A percentile compares a stretch with the other conserved stretches of the same genome.
Conservation (phyloP, 805 yeast species). For the Yamadazyma scolyti region DNA sequence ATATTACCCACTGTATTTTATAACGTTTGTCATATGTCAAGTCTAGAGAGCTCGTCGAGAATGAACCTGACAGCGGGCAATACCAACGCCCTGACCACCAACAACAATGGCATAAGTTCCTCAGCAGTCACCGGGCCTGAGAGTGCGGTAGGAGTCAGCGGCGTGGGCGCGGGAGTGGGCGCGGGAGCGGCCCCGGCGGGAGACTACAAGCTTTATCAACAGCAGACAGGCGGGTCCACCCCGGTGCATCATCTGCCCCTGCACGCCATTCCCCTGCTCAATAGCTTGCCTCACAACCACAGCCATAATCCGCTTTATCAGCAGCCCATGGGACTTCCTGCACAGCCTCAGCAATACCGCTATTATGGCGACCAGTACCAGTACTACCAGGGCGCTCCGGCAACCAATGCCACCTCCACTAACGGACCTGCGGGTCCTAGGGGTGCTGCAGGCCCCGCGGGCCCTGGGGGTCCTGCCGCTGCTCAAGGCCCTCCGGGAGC, state of each 20-base stretch:
- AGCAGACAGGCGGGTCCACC: no score
- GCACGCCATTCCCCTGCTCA: constrained; percentile 9
- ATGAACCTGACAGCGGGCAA: no score
- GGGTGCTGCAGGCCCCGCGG: no score
- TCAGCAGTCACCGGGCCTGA: no score
- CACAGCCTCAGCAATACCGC: constrained; percentile 20
- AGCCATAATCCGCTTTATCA: constrained; percentile 7
- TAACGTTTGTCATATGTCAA: no score
- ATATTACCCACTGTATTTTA: no score
- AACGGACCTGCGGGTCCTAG: not conserved
- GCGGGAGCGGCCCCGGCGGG: not conserved
- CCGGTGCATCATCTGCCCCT: constrained; percentile 7
- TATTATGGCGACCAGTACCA: constrained; percentile 15
- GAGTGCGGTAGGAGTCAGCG: no score
- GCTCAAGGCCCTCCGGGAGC: constrained; percentile 3
- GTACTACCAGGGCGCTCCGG: constrained; percentile 10
- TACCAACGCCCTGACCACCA: no score
- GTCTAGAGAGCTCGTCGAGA: no score
- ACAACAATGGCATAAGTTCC: no score
- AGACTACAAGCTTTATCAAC: not conserved
- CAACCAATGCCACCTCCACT: constrained; percentile 2
- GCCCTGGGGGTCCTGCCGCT: no score
- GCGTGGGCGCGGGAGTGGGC: not conserved
- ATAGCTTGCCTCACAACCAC: constrained; percentile 3
- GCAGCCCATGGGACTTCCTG: no score